Conservation (phyloP, 495 filamentous ascomycete genomes). For the Thermochaetoides thermophila region DNA sequence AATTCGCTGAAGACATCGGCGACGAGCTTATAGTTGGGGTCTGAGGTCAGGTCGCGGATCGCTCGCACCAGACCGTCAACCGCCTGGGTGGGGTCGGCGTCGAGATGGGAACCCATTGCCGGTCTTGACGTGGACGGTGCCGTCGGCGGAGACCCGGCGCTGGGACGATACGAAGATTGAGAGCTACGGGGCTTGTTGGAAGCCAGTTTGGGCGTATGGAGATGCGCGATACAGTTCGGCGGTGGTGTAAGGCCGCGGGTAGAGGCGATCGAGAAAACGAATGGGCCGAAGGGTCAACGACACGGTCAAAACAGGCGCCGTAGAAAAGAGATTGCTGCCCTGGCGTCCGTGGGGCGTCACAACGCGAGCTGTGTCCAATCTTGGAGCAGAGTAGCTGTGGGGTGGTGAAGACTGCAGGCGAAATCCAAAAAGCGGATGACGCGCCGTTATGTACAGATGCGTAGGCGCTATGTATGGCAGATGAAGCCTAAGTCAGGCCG, state of each 20-base stretch:
- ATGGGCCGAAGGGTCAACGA: not conserved
- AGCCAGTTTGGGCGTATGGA: slow-evolving; percentile 13
- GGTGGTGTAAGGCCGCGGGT: too few species aligned
- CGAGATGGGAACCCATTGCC: slow-evolving; percentile 12
- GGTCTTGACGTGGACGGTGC: slow-evolving; percentile 2
- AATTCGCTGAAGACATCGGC: slow-evolving; percentile 26
- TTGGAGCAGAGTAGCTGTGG: not conserved
- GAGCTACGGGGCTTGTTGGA: too few species aligned
- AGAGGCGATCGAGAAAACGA: not conserved
- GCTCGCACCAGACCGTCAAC: slow-evolving; percentile 23
- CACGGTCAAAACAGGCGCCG: too few species aligned
- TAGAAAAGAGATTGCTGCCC: too few species aligned
- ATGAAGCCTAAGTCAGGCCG: too few species aligned
- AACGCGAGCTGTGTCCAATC: slow-evolving; percentile 11
- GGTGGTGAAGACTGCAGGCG: slow-evolving; percentile 4
- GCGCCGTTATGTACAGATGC: too few species aligned
- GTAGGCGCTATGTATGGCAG: slow-evolving; percentile 10
- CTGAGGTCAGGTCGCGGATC: slow-evolving; percentile 22
- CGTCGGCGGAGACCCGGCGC: not conserved
- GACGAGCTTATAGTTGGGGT: slow-evolving; percentile 25
- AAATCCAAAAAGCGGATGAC: slow-evolving; percentile 7
- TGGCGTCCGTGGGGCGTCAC: too few species aligned
- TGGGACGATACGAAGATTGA: too few species aligned
- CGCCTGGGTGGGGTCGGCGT: slow-evolving; percentile 16
- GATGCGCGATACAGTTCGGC: too few species aligned